Conservation (phyloP, 2,329 filamentous ascomycete genomes). For the Raffaelea deltoideospora region DNA sequence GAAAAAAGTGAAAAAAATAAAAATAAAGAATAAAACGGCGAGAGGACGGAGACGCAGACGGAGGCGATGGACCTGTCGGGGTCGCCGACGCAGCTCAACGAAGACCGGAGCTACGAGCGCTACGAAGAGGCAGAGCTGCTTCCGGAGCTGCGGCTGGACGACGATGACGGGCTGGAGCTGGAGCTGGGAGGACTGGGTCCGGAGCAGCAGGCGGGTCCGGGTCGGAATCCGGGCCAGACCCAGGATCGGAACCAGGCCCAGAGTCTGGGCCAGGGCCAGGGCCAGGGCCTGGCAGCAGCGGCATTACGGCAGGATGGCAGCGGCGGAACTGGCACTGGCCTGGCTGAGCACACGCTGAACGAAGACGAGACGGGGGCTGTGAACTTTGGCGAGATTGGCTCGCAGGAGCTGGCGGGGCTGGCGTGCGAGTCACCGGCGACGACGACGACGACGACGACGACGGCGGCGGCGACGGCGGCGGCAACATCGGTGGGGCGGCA, state of each 20-base stretch:
- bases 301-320: no score
- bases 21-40: no score
- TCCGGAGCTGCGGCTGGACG: neutral
- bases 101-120: conserved; percentile 38
- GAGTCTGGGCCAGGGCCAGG: no score
- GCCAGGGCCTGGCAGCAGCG: no score
- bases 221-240: no score
- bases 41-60: neutral
- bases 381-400: conserved; percentile 24
- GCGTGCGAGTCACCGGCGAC: conserved; percentile 19
- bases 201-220: no score
- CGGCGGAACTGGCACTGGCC: conserved; percentile 2
- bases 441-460: conserved; percentile 3
- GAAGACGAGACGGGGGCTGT: conserved; percentile 36
- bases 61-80: conserved; percentile 21
- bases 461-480: neutral
- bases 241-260: no score
- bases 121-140: conserved; percentile 13
- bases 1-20: no score
- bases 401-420: conserved; percentile 10
- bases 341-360: conserved; percentile 16
- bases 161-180: conserved; percentile 12
- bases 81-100: conserved; percentile 41
- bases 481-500: neutral
- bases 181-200: no score